Percentiles rank a stretch among this genome's conserved stretches.
These are phyloP conservation scores for Lactarius trivialis DNA, from an alignment of 768 basidiomycete species.

Conservation along the genomic window DNA sequence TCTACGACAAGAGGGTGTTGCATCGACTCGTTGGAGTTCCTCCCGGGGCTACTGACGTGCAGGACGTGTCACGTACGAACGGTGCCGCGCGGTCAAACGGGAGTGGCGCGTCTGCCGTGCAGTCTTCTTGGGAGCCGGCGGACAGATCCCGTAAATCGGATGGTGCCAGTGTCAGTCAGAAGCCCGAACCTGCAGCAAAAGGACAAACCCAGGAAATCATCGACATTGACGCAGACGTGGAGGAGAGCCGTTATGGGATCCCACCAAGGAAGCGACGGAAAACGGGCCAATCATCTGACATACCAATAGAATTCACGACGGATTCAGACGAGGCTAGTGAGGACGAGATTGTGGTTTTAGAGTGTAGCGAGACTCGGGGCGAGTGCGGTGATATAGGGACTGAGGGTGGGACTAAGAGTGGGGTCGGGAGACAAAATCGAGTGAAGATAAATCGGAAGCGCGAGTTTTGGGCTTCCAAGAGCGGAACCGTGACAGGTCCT, in stretches of 20 bases:
- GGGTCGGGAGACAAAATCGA: slow-evolving; percentile 1
- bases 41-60: slow-evolving; percentile 17
- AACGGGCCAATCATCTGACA: slow-evolving; percentile 33
- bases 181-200: slow-evolving; percentile 6
- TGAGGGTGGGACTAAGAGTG: slow-evolving; percentile 24
- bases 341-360: slow-evolving; percentile 23
- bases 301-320: slow-evolving; percentile 45
- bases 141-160: slow-evolving; percentile 32
- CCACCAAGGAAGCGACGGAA: slow-evolving; percentile 43
- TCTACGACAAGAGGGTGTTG: slow-evolving; percentile 52
- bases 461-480: slow-evolving; percentile 57
- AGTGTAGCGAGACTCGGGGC: slow-evolving; percentile 8
- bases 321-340: slow-evolving; percentile 42
- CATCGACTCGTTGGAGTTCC: slow-evolving; percentile 52
- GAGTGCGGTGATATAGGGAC: not conserved
- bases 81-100: slow-evolving; percentile 5
- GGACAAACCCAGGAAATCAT: slow-evolving; percentile 9
- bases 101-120: slow-evolving; percentile 26
- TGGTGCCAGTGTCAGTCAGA: slow-evolving; percentile 21
- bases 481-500: not conserved
- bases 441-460: slow-evolving; percentile 36
- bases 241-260: slow-evolving; percentile 40
- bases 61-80: slow-evolving; percentile 7
- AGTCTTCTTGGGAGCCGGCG: slow-evolving; percentile 37
- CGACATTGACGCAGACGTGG: slow-evolving; percentile 36